Evolutionary conservation across 257 asterid genomes (phyloP), one percentile per base, ranked within the genome.

Genomic region (Prunella vulgaris): DNA sequence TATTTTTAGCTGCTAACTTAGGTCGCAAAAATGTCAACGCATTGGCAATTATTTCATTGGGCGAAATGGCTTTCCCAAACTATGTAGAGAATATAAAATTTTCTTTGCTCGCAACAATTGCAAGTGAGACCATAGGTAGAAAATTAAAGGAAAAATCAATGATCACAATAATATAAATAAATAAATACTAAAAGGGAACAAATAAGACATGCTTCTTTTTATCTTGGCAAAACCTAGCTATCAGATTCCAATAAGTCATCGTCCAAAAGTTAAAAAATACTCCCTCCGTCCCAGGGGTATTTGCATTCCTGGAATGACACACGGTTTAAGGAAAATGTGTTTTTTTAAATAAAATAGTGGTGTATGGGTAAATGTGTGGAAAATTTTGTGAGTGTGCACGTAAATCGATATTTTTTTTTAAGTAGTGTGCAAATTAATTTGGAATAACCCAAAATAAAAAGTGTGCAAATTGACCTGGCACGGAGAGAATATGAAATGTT

Each of bases 221-320:
- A 28, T 13, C 18, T 15, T 25, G 7, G 24, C 3, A 35, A 69
- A 60, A n/a, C n/a, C 27, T 48, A 68, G n/a, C n/a, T n/a, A 37
- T 60, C 64, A 17, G 75, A 75, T 68, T 68, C 71, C 71, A 69
- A 18, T 63, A 35, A 62, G 35, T 27, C 52, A 9, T 54, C 71
- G 7, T 53, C 60, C 14, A 15, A 59, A 52, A 63, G 33, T 12
- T 68, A 27, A 68, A 15, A 49, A n/a, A 52, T 33, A 33, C n/a
- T n/a, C n/a, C n/a, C n/a, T n/a, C n/a, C n/a, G n/a, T n/a, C n/a
- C n/a, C n/a, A n/a, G n/a, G n/a, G n/a, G n/a, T n/a, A n/a, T n/a
- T n/a, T n/a, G n/a, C n/a, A n/a, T n/a, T n/a, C n/a, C n/a, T n/a
- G n/a, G n/a, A n/a, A n/a, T n/a, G n/a, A n/a, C n/a, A n/a, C n/a